These are phyloP conservation scores for Grosmannia clavigera DNA, from an alignment of 2,329 filamentous ascomycete species.

Conservation along the genomic window DNA sequence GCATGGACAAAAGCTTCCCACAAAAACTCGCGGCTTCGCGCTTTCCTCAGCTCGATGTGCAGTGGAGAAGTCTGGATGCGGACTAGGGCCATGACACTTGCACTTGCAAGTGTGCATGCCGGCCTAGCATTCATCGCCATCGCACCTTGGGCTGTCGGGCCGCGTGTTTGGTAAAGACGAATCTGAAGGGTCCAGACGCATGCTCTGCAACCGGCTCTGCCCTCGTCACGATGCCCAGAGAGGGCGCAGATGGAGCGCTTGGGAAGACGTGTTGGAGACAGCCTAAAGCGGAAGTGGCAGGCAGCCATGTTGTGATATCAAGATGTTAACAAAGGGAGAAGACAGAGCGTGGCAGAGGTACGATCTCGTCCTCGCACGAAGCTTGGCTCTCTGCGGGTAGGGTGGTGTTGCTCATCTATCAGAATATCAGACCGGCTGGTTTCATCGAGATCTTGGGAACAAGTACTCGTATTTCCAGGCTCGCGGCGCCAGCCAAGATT, in stretches of 20 bases:
- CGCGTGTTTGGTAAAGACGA: not conserved
- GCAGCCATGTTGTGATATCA: not conserved
- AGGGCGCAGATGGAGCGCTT: not conserved
- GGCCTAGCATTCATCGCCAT: not conserved
- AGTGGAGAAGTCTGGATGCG: not conserved
- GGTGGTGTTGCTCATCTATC: not conserved
- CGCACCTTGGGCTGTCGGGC: not conserved
- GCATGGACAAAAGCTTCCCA: not conserved
- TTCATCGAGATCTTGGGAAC: not conserved
- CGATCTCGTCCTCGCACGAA: not conserved
- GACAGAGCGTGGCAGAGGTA: no score
- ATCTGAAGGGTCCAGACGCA: not conserved
- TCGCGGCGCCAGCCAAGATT: not conserved
- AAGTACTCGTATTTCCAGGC: not conserved
- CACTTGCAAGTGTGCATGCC: not conserved
- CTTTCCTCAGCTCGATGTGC: not conserved
- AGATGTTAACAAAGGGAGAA: no score
- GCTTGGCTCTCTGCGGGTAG: not conserved
- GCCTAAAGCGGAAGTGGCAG: not conserved
- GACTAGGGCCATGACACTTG: not conserved
- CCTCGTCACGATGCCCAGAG: no score
- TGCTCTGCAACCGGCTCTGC: not conserved
- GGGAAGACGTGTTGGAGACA: not conserved
- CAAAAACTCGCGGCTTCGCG: constrained; percentile 2
- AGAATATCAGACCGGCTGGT: not conserved